Evolutionary conservation across 1,139 yeast genomes (phyloP), one percentile per base, ranked within the genome.

Genomic region (Candida albicans): DNA sequence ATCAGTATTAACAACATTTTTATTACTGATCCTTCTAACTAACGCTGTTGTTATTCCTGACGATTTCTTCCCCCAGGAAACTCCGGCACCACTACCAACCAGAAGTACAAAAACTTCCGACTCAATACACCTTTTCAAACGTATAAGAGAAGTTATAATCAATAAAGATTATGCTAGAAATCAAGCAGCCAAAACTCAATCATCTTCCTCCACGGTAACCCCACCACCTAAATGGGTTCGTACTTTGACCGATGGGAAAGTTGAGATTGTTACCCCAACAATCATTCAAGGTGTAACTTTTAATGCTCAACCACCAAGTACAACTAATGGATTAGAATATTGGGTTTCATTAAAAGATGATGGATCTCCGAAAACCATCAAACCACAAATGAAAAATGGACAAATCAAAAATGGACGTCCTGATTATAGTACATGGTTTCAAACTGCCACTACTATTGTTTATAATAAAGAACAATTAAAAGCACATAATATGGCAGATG

Each of bases 281-380:
- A 88, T 87, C 32, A 77, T 88, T 56, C 88, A 79, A 27, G 93
- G 93, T 18, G 87, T 89, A 41, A 87, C 96, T 0, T 84, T 89
- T 58, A 77, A 82, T 45, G 88, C 84, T 10, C 79, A 82, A 55
- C 96, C 95, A 1, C 79, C 87, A 0, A 61, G 58, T 2, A 79
- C 84, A 8, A 79, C 87, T 15, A 70, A 84, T 50, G 87, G 87
- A 11, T 73, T 87, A 48, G 81, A 82, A 50, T 87, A 86, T n/a
- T 89, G 96, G 96, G 71, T 89, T 39, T 77, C 88, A 2, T 70
- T 89, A 55, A 76, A 88, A 45, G 82, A 84, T 50, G 80, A 84
- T 48, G 96, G 96, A 8, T 62, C 75, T n/a, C 95, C 96, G 43
- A 82, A 84, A 61, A 87, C 96, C 0, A 79, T 88, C 41, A 71